These are phyloP conservation scores for Paxillus involutus DNA, from an alignment of 768 basidiomycete species.

Conservation along the genomic window DNA sequence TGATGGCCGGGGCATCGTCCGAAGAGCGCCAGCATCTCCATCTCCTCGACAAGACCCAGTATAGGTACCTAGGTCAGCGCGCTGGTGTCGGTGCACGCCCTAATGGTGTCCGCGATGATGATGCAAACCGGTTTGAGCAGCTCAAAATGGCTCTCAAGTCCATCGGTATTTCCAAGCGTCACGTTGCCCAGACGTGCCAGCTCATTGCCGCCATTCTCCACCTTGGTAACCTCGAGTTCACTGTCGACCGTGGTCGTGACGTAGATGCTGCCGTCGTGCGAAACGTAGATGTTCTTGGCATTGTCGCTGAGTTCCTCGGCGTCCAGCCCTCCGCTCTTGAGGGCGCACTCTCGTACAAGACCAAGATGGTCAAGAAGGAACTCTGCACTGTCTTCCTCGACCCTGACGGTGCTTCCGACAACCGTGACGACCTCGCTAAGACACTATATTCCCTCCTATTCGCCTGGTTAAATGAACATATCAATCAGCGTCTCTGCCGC, in stretches of 20 bases:
- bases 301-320: slow-evolving; percentile 91
- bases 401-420: slow-evolving; percentile 88
- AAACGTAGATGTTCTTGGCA: slow-evolving; percentile 77
- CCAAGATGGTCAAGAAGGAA: slow-evolving; percentile 91
- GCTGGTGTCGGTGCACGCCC: slow-evolving; percentile 42
- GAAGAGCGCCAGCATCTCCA: slow-evolving; percentile 91
- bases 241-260: slow-evolving; percentile 75
- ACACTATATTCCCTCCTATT: slow-evolving; percentile 93
- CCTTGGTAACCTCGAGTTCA: slow-evolving; percentile 94
- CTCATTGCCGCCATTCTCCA: slow-evolving; percentile 94
- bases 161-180: slow-evolving; percentile 90
- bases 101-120: slow-evolving; percentile 65
- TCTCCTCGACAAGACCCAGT: slow-evolving; percentile 75
- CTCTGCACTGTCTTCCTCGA: slow-evolving; percentile 97
- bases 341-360: slow-evolving; percentile 83
- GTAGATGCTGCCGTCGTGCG: slow-evolving; percentile 92
- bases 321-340: slow-evolving; percentile 74
- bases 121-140: slow-evolving; percentile 87
- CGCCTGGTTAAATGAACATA: slow-evolving; percentile 93
- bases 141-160: slow-evolving; percentile 93
- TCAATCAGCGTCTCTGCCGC: slow-evolving; percentile 92
- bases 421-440: slow-evolving; percentile 92
- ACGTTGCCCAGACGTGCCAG: slow-evolving; percentile 95
- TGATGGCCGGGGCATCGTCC: slow-evolving; percentile 83
- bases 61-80: slow-evolving; percentile 84